Evolutionary conservation across 768 basidiomycete species (phyloP), one percentile per base, ranked within the genome.

Genomic region (Trametes sanguinea): DNA sequence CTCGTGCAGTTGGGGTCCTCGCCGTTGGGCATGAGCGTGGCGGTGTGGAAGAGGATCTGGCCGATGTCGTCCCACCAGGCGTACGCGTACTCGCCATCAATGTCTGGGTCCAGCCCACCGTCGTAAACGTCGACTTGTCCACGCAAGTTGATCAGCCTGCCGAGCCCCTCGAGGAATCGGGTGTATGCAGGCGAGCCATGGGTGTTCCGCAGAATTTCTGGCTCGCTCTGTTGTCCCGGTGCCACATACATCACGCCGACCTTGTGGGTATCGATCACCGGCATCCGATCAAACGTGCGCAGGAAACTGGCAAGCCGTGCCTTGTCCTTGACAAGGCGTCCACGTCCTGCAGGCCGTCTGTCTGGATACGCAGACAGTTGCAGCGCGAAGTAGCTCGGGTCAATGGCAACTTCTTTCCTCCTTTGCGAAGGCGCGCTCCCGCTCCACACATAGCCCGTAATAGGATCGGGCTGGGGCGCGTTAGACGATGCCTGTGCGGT

Each of bases 1-100:
- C 87, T 82, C 64, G 84, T 87, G 67, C 83, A 87, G 51, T 84
- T 81, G 1, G 85, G 85, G 73, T 94, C 92, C 56, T 86, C 75
- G 48, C 79, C 80, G 56, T 87, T 90, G 3, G 97, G 97, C 96
- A 98, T 98, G 80, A 99, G 88, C 2, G 97, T 98, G 8, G 96
- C 92, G 2, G 94, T 90, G 74, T 98, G 97, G 73, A 92, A 99
- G 56, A 98, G 82, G 63, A 97, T 86, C 72, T 98, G 95, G 4
- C 90, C 87, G 52, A 98, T 95, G 69, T 98, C 95, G 73, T 98
- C 95, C 93, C 95, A 97, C 95, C 96, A 99, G 0, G 95, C 94
- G 71, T 98, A 98, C 0, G 96, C 93, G 71, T 95, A 97, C 74
- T 95, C 91, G 13, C 97, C 97, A 69, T 99, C 95, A 68, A 90